Evolutionary conservation across 2,329 filamentous ascomycete species (phyloP), one percentile per base, ranked within the genome.

Genomic region (Fusarium chaquense): DNA sequence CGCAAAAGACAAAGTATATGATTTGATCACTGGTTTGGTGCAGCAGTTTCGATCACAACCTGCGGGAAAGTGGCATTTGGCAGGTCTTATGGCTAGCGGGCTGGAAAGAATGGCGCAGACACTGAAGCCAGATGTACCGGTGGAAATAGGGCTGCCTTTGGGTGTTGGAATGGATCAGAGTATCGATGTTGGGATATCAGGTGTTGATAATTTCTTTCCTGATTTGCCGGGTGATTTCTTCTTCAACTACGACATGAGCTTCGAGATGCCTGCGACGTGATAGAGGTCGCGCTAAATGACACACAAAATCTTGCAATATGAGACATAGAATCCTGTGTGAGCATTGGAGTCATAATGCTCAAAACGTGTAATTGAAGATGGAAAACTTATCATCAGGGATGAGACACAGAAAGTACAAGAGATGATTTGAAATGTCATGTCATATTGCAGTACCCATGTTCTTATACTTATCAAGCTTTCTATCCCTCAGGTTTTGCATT

Each of bases 41-140:
- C 72, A 76, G 18, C 77, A 82, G 18, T 83, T 84, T 26, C 76
- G 81, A 0, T 79, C 79, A 0, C 77, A 81, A 0, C 75, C 79
- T 1, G 81, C 81, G 0, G 81, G 83, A 0, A 82, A 81, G 38
- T 84, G 80, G 78, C 83, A 85, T 63, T 75, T 85, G 6, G 80
- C 82, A 1, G 80, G 83, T 44, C 76, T 84, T 13, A 85, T 85
- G 82, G 82, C 81, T 2, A 78, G 81, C 1, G 83, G 83, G 0
- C 59, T 85, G 4, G 83, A 84, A 57, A 82, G 80, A 38, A 80
- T 84, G 74, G 72, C 72, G 2, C 70, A 59, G 16, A 72, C 72
- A 4, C 40, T 58, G 36, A 68, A 53, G 5, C 50, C 70, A 4
- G 60, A 54, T 10, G 54, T 52, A 2, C 54, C 64, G 1, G 67